Base-by-base conservation (phyloP, 441 rosid genomes). In the Croton setiger region DNA sequence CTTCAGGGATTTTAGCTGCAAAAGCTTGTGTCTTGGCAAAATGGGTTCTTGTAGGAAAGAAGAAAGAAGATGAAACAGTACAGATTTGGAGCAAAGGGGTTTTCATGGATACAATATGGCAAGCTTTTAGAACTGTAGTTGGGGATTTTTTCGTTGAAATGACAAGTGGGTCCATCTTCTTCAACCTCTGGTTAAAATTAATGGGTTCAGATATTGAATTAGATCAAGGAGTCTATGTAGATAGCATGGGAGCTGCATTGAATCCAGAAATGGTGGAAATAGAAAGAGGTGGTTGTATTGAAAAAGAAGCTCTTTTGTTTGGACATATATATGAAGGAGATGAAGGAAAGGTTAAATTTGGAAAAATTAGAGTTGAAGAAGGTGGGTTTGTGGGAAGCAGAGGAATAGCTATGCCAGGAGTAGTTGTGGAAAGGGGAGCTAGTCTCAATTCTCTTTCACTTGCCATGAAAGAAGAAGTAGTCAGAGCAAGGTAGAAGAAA, bases 241-340 rank as follows among this genome's bases (percentile, higher is more conserved):
- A 88, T 69, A 76, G 85, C 75, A 75, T 84, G 87, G 94, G 88
- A 66, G 86, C 88, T 3, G 20, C 78, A 49, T 66, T 88, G 75
- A 86, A 88, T 71, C 94, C 94, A 1, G 91, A 88, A 78, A 84
- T 88, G 94, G 83, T 86, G 71, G 87, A 83, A 75, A 79, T 86
- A 41, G 85, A 83, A 70, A 76, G 81, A 76, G 85, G 79, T 5
- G 88, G 87, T n/a, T 79, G 85, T 65, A 77, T 88, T 0, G 89
- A 78, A 53, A 85, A 57, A 75, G 89, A 83, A 21, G 91, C 89
- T 5, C 5, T 86, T 56, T 33, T 86, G 72, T 88, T 85, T 64
- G 94, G 94, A 68, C 94, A 86, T 73, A 75, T 85, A 51, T 86
- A 88, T 72, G 90, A 86, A 72, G 91, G 91, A 6, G 88, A 85